Evolutionary conservation across 2,329 filamentous ascomycete genomes (phyloP).

Genomic region (Penicillium sp.): DNA sequence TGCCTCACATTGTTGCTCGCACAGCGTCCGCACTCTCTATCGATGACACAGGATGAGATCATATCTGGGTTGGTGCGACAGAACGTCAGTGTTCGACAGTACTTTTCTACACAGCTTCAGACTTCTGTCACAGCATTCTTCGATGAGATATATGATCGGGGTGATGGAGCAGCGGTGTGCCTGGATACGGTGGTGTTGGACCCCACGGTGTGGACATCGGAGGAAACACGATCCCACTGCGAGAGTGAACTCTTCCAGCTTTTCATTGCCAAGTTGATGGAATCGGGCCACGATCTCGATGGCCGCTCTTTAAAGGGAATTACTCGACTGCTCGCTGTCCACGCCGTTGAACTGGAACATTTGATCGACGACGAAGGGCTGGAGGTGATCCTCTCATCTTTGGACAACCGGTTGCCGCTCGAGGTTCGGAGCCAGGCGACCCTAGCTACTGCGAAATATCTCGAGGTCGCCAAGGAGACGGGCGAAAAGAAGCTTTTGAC

Average conservation of each 20-base stretch:
- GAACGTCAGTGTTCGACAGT: constrained; percentile 42
- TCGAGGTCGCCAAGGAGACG: constrained; percentile 71
- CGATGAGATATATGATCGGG: constrained; percentile 49
- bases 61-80: constrained; percentile 47
- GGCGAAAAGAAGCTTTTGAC: constrained; percentile 68
- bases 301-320: constrained; percentile 61
- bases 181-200: constrained; percentile 48
- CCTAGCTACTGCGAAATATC: constrained; percentile 76
- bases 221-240: constrained; percentile 43
- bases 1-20: constrained; percentile 45
- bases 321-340: constrained; percentile 56
- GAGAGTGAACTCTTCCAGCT: constrained; percentile 56
- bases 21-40: constrained; percentile 35
- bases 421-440: constrained; percentile 77
- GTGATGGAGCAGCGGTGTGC: constrained; percentile 48
- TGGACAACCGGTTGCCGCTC: constrained; percentile 77
- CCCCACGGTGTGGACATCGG: constrained; percentile 45
- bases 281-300: constrained; percentile 74
- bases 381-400: constrained; percentile 79
- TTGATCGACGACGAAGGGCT: constrained; percentile 67
- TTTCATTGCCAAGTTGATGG: constrained; percentile 84
- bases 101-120: constrained; percentile 44
- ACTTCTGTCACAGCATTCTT: constrained; percentile 48
- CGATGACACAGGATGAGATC: constrained; percentile 46
- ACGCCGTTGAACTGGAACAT: constrained; percentile 49